Evolutionary conservation across 345 rosid genomes (phyloP), one percentile per base, ranked within the genome.

Genomic region (Triadica sebifera): DNA sequence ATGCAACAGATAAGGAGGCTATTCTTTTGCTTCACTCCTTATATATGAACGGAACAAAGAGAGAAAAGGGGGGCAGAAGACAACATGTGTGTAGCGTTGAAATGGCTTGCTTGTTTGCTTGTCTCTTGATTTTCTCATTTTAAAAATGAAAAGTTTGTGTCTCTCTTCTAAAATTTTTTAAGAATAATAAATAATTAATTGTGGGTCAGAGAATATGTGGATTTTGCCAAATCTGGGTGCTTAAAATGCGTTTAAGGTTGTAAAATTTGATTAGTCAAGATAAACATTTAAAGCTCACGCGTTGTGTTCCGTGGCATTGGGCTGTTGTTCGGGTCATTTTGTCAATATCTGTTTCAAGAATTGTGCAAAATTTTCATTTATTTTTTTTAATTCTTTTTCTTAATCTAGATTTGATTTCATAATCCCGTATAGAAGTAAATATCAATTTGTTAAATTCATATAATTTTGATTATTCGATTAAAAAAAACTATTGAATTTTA

Each of bases 161-260:
- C 34, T 29, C 1, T 29, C 12, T 20, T 58, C 62, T 6, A n/a
- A n/a, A n/a, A n/a, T n/a, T n/a, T n/a, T n/a, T n/a, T 43, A 19
- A 37, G 20, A 57, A 45, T 37, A 6, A 24, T 56, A 71, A 56
- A 37, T 69, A n/a, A n/a, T n/a, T n/a, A n/a, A n/a, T n/a, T 37
- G 11, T 12, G 25, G 3, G 55, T 46, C 38, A 46, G 41, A 24
- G 29, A 7, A 47, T 24, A 67, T 39, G n/a, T 69, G 72, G 49
- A 69, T 6, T 24, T 69, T 53, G 19, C 72, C 46, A 52, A 69
- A 69, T 52, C 25, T 16, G 25, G 72, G 61, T 20, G 25, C 25
- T 10, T 53, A n/a, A 24, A 19, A 55, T 34, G 45, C n/a, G 57
- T 53, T 1, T 39, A 34, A 13, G 25, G 38, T 29, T 29, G 34